Conservation (phyloP, 2,329 filamentous ascomycete genomes). For the Periconia digitata region DNA sequence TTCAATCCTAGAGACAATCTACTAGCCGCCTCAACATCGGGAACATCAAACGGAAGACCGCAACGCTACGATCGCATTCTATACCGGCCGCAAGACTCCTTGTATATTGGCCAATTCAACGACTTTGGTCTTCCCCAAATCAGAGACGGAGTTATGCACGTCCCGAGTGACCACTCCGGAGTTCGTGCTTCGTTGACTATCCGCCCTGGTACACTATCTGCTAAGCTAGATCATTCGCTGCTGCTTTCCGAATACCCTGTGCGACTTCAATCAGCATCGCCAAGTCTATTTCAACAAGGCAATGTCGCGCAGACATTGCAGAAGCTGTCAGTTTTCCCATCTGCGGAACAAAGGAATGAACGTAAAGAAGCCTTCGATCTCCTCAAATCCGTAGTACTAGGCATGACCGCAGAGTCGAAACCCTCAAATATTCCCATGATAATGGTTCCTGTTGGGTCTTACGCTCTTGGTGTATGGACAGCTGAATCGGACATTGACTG, state of each 20-base stretch:
- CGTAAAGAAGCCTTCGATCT: slow-evolving; percentile 51
- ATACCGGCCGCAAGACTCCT: slow-evolving; percentile 46
- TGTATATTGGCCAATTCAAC: slow-evolving; percentile 54
- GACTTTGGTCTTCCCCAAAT: slow-evolving; percentile 56
- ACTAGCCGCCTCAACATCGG: slow-evolving; percentile 55
- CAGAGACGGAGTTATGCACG: slow-evolving; percentile 12
- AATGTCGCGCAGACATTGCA: slow-evolving; percentile 17
- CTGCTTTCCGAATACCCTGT: slow-evolving; percentile 12
- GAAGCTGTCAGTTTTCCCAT: slow-evolving; percentile 48
- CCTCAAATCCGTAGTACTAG: slow-evolving; percentile 50
- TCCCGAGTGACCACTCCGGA: slow-evolving; percentile 58
- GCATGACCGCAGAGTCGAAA: slow-evolving; percentile 11
- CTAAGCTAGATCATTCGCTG: slow-evolving; percentile 1
- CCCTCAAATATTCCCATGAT: slow-evolving; percentile 46
- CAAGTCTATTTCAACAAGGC: slow-evolving; percentile 9
- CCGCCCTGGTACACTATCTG: slow-evolving; percentile 19
- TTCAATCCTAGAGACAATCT: slow-evolving; percentile 62
- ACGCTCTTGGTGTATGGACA: slow-evolving; percentile 65
- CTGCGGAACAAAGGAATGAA: slow-evolving; percentile 44
- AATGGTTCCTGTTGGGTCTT: slow-evolving; percentile 66
- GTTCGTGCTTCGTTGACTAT: slow-evolving; percentile 42
- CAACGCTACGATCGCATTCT: slow-evolving; percentile 69
- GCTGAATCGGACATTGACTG: slow-evolving; percentile 65
- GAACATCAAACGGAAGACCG: slow-evolving; percentile 60
- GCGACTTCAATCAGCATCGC: slow-evolving; percentile 11